Evolutionary conservation across 2,329 filamentous ascomycete species (phyloP).

Genomic region (Triangularia setosa): DNA sequence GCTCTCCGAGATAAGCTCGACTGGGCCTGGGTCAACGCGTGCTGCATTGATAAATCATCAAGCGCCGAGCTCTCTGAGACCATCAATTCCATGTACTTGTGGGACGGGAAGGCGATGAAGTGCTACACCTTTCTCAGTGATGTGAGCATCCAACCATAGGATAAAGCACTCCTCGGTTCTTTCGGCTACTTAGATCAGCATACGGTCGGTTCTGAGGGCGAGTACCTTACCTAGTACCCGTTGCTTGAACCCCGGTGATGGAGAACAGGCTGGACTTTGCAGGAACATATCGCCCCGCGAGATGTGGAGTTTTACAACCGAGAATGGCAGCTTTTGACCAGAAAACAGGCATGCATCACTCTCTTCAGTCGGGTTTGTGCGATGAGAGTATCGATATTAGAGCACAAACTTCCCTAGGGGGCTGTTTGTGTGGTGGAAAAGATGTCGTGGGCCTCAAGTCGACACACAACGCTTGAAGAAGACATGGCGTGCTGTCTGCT

Average conservation of each 20-base stretch:
- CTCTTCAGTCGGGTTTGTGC: no score
- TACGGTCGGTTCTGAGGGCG: not conserved
- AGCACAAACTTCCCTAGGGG: no score
- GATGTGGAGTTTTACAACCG: not conserved
- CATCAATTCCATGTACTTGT: constrained; percentile 5
- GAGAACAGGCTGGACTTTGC: not conserved
- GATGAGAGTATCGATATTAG: no score
- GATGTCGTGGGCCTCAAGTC: not conserved
- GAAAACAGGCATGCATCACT: no score
- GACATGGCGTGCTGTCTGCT: not conserved
- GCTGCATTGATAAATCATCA: constrained; percentile 14
- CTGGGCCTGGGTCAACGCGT: constrained; percentile 12
- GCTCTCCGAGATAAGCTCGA: not conserved
- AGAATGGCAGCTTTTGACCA: not conserved
- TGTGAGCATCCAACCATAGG: not conserved
- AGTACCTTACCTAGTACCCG: not conserved
- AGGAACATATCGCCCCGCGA: not conserved
- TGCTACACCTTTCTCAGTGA: constrained; percentile 10
- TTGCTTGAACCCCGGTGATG: not conserved
- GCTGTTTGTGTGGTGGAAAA: no score
- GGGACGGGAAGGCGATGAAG: not conserved
- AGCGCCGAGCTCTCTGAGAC: constrained; percentile 10
- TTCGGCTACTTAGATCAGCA: not conserved
- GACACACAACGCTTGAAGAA: not conserved
- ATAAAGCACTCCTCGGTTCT: not conserved